These are phyloP conservation scores for Apiospora rasikravindrae DNA, from an alignment of 2,329 filamentous ascomycete genomes.

Conservation along the genomic window DNA sequence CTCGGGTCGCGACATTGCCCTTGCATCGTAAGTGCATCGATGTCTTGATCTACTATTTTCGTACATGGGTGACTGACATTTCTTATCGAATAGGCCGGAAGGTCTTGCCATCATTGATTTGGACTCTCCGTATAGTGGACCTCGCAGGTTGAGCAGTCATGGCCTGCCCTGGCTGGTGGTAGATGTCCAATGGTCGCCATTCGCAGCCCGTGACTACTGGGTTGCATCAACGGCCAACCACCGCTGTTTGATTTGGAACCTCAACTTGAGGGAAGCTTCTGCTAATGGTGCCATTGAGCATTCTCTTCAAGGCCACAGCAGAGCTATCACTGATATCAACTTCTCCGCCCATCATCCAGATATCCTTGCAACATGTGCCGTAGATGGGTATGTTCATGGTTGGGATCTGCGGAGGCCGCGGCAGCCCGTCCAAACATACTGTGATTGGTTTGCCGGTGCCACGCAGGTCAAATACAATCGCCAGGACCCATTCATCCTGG, in stretches of 20 bases:
- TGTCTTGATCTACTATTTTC: slow-evolving; percentile 40
- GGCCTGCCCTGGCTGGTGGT: slow-evolving; percentile 93
- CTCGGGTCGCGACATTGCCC: slow-evolving; percentile 85
- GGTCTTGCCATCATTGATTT: slow-evolving; percentile 91
- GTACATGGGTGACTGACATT: slow-evolving; percentile 26
- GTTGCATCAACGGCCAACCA: slow-evolving; percentile 94
- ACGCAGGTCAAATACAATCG: slow-evolving; percentile 96
- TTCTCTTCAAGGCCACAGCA: slow-evolving; percentile 81
- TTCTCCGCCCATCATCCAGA: slow-evolving; percentile 94
- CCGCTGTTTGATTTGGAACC: slow-evolving; percentile 91
- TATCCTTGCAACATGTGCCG: slow-evolving; percentile 85
- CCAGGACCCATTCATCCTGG: slow-evolving; percentile 83
- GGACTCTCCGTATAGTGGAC: slow-evolving; percentile 86
- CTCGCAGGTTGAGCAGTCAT: slow-evolving; percentile 80
- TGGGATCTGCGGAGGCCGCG: slow-evolving; percentile 84
- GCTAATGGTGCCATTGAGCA: slow-evolving; percentile 77
- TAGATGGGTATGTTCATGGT: slow-evolving; percentile 90
- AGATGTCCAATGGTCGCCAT: slow-evolving; percentile 96
- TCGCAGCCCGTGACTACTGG: slow-evolving; percentile 88
- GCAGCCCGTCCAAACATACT: slow-evolving; percentile 79
- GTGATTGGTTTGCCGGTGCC: slow-evolving; percentile 91
- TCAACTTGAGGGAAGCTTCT: slow-evolving; percentile 79
- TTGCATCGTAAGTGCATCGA: slow-evolving; percentile 70
- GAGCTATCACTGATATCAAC: slow-evolving; percentile 95
- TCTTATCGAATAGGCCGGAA: slow-evolving; percentile 62